These are phyloP conservation scores for Medicago arabica DNA, from an alignment of 306 rosid genomes.

Conservation along the genomic window DNA sequence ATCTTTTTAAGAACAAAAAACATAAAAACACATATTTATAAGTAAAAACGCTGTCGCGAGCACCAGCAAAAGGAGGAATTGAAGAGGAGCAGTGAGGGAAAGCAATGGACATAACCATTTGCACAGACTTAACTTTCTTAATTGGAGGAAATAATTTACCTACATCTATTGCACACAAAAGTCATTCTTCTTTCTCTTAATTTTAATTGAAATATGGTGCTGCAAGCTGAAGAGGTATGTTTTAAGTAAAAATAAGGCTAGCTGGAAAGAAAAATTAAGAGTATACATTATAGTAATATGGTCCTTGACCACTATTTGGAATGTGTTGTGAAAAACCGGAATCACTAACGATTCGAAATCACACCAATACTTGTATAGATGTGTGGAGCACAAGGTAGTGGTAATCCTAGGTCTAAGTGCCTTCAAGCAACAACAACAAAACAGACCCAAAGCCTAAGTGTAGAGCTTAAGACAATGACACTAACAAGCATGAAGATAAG, in stretches of 20 bases:
- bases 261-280: not conserved
- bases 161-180: not conserved
- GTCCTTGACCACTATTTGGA: not conserved
- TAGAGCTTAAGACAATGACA: too few species aligned
- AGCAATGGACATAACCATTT: constrained; percentile 45
- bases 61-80: constrained; percentile 58
- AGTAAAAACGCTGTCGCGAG: constrained; percentile 36
- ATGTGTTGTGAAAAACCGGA: too few species aligned
- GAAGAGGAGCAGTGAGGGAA: constrained; percentile 61
- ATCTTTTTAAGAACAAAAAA: not conserved
- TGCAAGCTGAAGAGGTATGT: not conserved
- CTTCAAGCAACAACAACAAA: too few species aligned
- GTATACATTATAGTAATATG: not conserved
- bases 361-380: too few species aligned
- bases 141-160: not conserved
- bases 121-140: too few species aligned
- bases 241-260: not conserved
- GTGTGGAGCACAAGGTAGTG: too few species aligned
- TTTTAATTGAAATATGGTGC: constrained; percentile 22
- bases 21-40: not conserved
- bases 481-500: too few species aligned
- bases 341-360: too few species aligned
- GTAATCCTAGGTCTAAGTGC: too few species aligned
- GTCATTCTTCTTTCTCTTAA: not conserved
- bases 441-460: too few species aligned